These are phyloP conservation scores for Fusarium palustre DNA, from an alignment of 2,329 filamentous ascomycete genomes.

Conservation along the genomic window DNA sequence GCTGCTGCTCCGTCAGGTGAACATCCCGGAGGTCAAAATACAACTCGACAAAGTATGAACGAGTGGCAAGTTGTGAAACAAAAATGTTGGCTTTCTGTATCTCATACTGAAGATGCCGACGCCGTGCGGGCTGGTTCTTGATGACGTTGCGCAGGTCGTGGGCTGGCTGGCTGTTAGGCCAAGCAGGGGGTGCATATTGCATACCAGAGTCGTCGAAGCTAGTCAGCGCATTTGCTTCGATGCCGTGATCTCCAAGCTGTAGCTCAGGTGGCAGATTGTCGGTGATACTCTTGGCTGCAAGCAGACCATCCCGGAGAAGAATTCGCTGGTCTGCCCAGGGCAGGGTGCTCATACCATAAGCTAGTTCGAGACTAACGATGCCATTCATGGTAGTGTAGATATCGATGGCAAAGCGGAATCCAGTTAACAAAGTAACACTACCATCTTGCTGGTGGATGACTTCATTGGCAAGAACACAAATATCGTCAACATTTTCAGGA, in stretches of 20 bases:
- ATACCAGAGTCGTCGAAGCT: slow-evolving; percentile 60
- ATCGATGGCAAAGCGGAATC: slow-evolving; percentile 83
- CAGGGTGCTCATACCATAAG: slow-evolving; percentile 81
- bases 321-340: slow-evolving; percentile 83
- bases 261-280: slow-evolving; percentile 77
- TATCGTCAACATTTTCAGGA: slow-evolving; percentile 85
- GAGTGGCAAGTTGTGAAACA: slow-evolving; percentile 81
- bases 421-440: slow-evolving; percentile 76
- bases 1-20: slow-evolving; percentile 62
- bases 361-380: slow-evolving; percentile 82
- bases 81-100: slow-evolving; percentile 95
- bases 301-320: slow-evolving; percentile 77
- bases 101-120: slow-evolving; percentile 78
- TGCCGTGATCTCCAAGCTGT: slow-evolving; percentile 61
- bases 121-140: slow-evolving; percentile 61
- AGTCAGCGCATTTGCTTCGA: slow-evolving; percentile 54
- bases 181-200: slow-evolving; percentile 65
- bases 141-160: slow-evolving; percentile 65
- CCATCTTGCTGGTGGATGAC: slow-evolving; percentile 77
- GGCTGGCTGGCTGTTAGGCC: slow-evolving; percentile 58
- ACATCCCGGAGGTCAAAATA: slow-evolving; percentile 83
- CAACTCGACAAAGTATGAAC: slow-evolving; percentile 87
- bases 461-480: slow-evolving; percentile 78
- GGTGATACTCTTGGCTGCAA: slow-evolving; percentile 75
- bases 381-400: slow-evolving; percentile 85